Percentiles rank a stretch among this genome's conserved stretches.
Evolutionary conservation across 306 rosid genomes (phyloP).

Genomic region (Acacia acuminata): DNA sequence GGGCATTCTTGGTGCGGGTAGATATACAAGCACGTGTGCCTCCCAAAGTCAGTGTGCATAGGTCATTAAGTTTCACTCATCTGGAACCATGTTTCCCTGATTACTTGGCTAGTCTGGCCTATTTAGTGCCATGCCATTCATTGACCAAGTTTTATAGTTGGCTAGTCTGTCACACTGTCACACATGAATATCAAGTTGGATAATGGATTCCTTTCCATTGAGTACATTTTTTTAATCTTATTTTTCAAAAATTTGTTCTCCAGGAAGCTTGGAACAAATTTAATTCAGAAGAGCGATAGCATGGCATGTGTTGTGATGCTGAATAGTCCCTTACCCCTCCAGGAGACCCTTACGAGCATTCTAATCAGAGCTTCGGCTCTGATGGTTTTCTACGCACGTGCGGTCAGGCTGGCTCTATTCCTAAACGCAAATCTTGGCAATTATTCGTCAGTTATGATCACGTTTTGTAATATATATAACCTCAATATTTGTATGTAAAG

Average conservation of each 20-base stretch:
- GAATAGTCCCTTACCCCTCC: not conserved
- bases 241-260: not conserved
- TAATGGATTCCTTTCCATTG: not conserved
- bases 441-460: slow-evolving; percentile 30
- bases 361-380: not conserved
- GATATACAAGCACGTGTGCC: not conserved
- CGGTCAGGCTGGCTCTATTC: not conserved
- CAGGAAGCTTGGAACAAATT: slow-evolving; percentile 99
- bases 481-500: slow-evolving; percentile 29
- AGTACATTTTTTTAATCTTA: not conserved
- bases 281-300: slow-evolving; percentile 90
- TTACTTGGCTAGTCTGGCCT: slow-evolving; percentile 15
- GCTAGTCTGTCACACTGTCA: not conserved
- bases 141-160: not conserved
- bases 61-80: slow-evolving; percentile 6
- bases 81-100: slow-evolving; percentile 7
- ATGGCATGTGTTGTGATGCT: not conserved
- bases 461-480: slow-evolving; percentile 23
- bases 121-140: not conserved
- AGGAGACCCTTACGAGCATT: not conserved
- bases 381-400: slow-evolving; percentile 19
- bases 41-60: not conserved
- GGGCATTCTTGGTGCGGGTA: not conserved
- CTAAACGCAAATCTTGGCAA: slow-evolving; percentile 18
- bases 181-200: not conserved